Base-by-base conservation (phyloP, 148 eudicot species). In the Polygonum aviculare region DNA sequence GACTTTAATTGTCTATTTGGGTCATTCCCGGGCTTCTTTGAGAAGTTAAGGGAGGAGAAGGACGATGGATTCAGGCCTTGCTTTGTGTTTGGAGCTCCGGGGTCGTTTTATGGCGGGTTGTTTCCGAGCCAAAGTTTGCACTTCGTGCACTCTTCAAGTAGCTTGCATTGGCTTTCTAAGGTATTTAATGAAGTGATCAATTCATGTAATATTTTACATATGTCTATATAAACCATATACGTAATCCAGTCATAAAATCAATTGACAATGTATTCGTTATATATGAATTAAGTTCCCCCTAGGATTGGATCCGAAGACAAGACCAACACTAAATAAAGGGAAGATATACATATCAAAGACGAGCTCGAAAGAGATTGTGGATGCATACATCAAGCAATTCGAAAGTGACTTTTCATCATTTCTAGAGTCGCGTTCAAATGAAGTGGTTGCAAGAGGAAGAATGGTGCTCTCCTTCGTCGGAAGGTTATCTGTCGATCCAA, bases 151-250 rank as follows among this genome's bases (percentile, higher is more conserved):
- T 90, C 98, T 45, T 93, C 96, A 47, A 85, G 84, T 33, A 89
- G 94, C 77, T 86, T 93, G 77, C 96, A 91, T 19, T 91, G 93
- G 93, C 89, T 91, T 16, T 90, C 98, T 65, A 84, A 88, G 92
- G 98, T 93, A 47, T 26, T 26, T 26, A 26, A 26, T 26, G 31
- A 26, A 26, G 31, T 26, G 31, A 26, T 26, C 31, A 26, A 26
- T 26, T 26, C 31, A 26, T 26, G 31, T 26, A 26, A 26, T 26
- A 26, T 26, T 26, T 26, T 26, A 26, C 31, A 26, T 26, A 26
- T 26, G 31, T 26, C 31, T 26, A 26, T 26, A 26, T 26, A 26
- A 26, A 26, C 31, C 31, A 26, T 26, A 26, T 26, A 26, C 1
- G 31, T 26, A 26, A 26, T 26, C 31, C 31, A 26, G 31, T 26